These are phyloP conservation scores for Fusarium mexicanum DNA, from an alignment of 2,329 filamentous ascomycete species.

Conservation along the genomic window DNA sequence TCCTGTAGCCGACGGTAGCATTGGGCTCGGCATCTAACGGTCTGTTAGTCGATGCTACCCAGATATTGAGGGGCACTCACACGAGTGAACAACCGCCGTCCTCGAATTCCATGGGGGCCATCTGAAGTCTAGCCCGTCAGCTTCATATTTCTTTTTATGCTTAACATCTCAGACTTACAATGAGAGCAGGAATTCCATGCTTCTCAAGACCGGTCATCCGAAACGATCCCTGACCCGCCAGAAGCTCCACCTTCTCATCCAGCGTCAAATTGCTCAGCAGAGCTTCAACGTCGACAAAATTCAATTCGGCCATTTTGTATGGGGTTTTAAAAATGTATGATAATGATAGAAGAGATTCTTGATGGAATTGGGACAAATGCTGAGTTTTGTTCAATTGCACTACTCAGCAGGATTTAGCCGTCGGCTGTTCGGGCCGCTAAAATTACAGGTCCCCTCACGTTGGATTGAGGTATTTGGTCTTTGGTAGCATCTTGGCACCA, in stretches of 20 bases:
- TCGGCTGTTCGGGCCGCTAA: conserved; percentile 28
- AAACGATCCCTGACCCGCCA: conserved; percentile 36
- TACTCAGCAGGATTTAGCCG: conserved; percentile 18
- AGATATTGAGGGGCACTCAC: background rate
- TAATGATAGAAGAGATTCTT: background rate
- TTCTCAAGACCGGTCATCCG: conserved; percentile 24
- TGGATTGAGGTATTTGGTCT: background rate
- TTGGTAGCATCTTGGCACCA: conserved; percentile 11
- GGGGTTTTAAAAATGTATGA: too few species aligned
- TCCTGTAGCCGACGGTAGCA: conserved; percentile 42
- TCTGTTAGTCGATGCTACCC: background rate
- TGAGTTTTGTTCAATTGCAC: background rate
- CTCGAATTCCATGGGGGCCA: conserved; percentile 38
- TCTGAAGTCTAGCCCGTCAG: conserved; percentile 34
- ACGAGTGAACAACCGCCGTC: conserved; percentile 31
- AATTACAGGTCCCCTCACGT: background rate
- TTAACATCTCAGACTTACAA: conserved; percentile 2
- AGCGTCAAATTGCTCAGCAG: conserved; percentile 28
- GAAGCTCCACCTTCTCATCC: conserved; percentile 34
- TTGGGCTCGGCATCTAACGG: conserved; percentile 52
- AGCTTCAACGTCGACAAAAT: conserved; percentile 20
- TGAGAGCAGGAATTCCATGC: conserved; percentile 27
- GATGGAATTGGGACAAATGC: background rate
- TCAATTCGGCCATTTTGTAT: background rate
- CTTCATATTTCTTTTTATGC: accelerated